Conservation (phyloP, 2,329 filamentous ascomycete species). For the Talaromyces sp. region DNA sequence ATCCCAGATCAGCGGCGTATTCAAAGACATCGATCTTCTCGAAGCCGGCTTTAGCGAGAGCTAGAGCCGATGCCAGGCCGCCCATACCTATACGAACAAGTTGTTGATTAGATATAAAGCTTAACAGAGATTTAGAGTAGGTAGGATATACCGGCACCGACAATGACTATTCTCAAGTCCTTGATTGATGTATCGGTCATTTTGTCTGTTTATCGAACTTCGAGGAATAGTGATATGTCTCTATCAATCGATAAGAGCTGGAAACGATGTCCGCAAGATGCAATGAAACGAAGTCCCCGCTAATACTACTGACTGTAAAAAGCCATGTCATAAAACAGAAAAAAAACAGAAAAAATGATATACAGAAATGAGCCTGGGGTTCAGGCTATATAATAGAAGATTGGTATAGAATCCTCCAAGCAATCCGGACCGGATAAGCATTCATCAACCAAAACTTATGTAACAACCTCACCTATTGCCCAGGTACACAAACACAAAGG, state of each 20-base stretch:
- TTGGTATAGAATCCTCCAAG: not conserved
- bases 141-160: slow-evolving; percentile 44
- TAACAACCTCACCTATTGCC: not conserved
- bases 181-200: slow-evolving; percentile 26
- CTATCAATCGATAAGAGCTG: not conserved
- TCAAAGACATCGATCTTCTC: slow-evolving; percentile 69
- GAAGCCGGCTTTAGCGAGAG: slow-evolving; percentile 72
- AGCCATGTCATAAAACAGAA: not conserved
- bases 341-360: not conserved
- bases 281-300: not conserved
- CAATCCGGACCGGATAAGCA: slow-evolving; percentile 7
- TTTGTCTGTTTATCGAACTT: not conserved
- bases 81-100: slow-evolving; percentile 60
- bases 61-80: slow-evolving; percentile 65
- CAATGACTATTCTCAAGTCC: slow-evolving; percentile 41
- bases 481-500: not conserved
- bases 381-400: not conserved
- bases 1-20: slow-evolving; percentile 65
- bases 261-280: not conserved
- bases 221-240: not conserved
- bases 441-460: not conserved
- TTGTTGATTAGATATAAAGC: not conserved
- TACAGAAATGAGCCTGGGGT: not conserved
- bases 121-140: not conserved
- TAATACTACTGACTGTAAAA: not conserved